phyloP scores from a whole-genome alignment of 1,139 yeast species.

The Kodamaea ohmeri region DNA sequence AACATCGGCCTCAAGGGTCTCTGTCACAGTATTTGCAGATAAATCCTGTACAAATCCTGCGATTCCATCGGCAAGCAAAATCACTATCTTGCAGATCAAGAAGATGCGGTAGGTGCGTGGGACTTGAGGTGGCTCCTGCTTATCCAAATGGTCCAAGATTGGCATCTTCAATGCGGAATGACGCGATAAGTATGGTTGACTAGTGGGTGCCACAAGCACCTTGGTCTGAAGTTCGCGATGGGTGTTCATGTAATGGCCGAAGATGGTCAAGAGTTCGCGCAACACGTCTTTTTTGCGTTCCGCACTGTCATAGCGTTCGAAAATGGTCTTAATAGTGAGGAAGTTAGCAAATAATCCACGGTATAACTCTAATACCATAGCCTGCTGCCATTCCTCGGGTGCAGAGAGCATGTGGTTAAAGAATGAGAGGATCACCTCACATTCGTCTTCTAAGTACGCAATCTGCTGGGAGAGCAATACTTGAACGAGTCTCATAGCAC shows the following conservation, averaged over 20 bases:
- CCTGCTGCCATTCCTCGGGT: slow-evolving; percentile 59
- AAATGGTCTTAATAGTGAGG: slow-evolving; percentile 49
- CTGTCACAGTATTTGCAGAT: slow-evolving; percentile 26
- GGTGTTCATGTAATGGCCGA: slow-evolving; percentile 26
- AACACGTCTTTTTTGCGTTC: slow-evolving; percentile 58
- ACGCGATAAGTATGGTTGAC: slow-evolving; percentile 23
- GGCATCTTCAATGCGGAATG: slow-evolving; percentile 46
- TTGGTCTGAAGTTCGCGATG: slow-evolving; percentile 17
- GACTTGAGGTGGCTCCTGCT: slow-evolving; percentile 58
- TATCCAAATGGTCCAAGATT: slow-evolving; percentile 74
- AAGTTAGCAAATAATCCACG: slow-evolving; percentile 59
- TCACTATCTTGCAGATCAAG: slow-evolving; percentile 54
- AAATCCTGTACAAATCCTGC: slow-evolving; percentile 52
- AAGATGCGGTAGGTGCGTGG: slow-evolving; percentile 64
- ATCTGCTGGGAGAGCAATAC: slow-evolving; percentile 62
- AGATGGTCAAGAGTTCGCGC: slow-evolving; percentile 53
- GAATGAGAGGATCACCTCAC: slow-evolving; percentile 74
- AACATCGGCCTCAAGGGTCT: slow-evolving; percentile 33
- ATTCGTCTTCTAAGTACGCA: slow-evolving; percentile 62
- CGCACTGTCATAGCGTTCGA: slow-evolving; percentile 60
- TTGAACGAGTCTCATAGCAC: slow-evolving; percentile 70
- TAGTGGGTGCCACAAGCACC: slow-evolving; percentile 5
- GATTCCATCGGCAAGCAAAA: slow-evolving; percentile 64
- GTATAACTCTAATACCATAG: slow-evolving; percentile 70
- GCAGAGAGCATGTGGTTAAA: slow-evolving; percentile 60